phyloP scores from a whole-genome alignment of 331 rosid genomes.

The Acacia concinna region DNA sequence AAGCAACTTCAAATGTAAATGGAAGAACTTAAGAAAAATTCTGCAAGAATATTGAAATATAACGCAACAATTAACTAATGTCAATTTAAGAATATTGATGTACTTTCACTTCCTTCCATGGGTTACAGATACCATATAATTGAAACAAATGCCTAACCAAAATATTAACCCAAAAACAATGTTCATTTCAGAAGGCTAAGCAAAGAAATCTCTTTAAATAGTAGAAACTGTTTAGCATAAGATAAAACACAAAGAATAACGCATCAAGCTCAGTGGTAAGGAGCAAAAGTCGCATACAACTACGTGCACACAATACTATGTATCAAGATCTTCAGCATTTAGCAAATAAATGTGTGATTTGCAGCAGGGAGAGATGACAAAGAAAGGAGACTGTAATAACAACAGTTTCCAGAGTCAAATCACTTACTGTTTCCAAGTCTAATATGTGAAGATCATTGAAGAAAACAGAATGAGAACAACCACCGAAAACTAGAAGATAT shows the following conservation, averaged over 20 bases:
- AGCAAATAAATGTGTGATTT: not conserved
- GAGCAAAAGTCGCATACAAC: not conserved
- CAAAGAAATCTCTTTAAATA: constrained; percentile 22
- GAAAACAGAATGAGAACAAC: constrained; percentile 91
- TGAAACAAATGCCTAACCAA: constrained; percentile 4
- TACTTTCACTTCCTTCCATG: constrained; percentile 24
- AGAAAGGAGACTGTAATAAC: not conserved
- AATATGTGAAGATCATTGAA: constrained; percentile 86
- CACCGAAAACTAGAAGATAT: constrained; percentile 89
- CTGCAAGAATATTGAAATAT: constrained; percentile 6
- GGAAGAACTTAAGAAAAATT: constrained; percentile 21
- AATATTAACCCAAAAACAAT: constrained; percentile 1
- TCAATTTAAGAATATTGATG: not conserved
- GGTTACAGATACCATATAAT: not conserved
- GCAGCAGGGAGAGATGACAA: not conserved
- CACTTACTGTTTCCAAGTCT: constrained; percentile 83
- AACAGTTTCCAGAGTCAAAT: not conserved
- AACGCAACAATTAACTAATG: constrained; percentile 6
- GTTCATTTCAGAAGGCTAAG: constrained; percentile 21
- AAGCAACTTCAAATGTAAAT: constrained; percentile 2
- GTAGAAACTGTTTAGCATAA: constrained; percentile 16
- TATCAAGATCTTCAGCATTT: not conserved
- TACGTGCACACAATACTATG: not conserved
- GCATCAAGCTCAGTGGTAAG: not conserved
- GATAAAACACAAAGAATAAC: not conserved